A percentile compares a stretch with the other conserved stretches of the same genome.
Evolutionary conservation across 1,139 yeast genomes (phyloP).

Genomic region (Sugiyamaella pinicola): DNA sequence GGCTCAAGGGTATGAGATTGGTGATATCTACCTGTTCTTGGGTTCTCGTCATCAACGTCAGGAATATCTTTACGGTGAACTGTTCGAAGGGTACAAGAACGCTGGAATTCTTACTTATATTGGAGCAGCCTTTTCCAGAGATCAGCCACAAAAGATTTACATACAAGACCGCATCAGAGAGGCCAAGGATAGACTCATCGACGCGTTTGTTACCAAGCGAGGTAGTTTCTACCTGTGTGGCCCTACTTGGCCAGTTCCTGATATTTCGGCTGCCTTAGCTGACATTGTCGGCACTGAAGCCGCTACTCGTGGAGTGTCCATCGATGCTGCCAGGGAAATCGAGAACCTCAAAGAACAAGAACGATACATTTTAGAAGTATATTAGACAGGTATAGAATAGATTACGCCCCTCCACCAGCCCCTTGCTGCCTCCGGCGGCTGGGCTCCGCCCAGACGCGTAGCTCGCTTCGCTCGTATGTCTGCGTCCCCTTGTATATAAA

Average conservation of each 20-base stretch:
- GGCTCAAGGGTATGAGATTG: slow-evolving; percentile 85
- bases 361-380: slow-evolving; percentile 91
- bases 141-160: slow-evolving; percentile 91
- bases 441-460: too few species aligned
- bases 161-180: slow-evolving; percentile 93
- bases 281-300: slow-evolving; percentile 80
- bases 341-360: slow-evolving; percentile 94
- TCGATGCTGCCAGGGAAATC: slow-evolving; percentile 77
- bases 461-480: too few species aligned
- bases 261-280: slow-evolving; percentile 85
- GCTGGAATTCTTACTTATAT: slow-evolving; percentile 92
- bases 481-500: too few species aligned
- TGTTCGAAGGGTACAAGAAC: slow-evolving; percentile 94
- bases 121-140: slow-evolving; percentile 98
- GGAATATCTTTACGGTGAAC: slow-evolving; percentile 93
- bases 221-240: slow-evolving; percentile 98
- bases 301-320: slow-evolving; percentile 59
- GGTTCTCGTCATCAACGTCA: slow-evolving; percentile 97
- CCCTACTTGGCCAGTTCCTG: slow-evolving; percentile 99
- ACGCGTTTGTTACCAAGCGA: slow-evolving; percentile 72
- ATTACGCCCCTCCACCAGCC: background rate
- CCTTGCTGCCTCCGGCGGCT: too few species aligned
- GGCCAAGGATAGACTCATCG: slow-evolving; percentile 68
- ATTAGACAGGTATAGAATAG: slow-evolving; percentile 44
- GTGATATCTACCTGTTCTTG: slow-evolving; percentile 82